These are phyloP conservation scores for Venturiaceae sp. DNA, from an alignment of 2,329 filamentous ascomycete species.

Conservation along the genomic window DNA sequence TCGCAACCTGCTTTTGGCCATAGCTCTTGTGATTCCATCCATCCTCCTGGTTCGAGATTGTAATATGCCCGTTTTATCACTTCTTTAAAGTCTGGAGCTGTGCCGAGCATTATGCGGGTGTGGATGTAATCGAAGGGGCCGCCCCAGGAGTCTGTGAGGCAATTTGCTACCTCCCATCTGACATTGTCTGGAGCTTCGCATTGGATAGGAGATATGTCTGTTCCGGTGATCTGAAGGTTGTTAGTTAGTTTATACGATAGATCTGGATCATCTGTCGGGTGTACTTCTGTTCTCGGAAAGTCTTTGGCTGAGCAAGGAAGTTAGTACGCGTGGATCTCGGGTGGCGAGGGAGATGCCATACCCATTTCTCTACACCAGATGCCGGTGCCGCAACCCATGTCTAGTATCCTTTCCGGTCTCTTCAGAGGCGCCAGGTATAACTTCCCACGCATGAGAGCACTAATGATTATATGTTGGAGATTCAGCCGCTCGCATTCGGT, in stretches of 20 bases:
- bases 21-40: conserved; percentile 32
- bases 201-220: conserved; percentile 31
- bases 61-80: conserved; percentile 42
- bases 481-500: conserved; percentile 27
- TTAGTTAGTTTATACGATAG: conserved; percentile 11
- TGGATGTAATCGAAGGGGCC: conserved; percentile 52
- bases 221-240: conserved; percentile 27
- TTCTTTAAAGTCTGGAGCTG: conserved; percentile 45
- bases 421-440: conserved; percentile 27
- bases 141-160: conserved; percentile 41
- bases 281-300: conserved; percentile 22
- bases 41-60: conserved; percentile 48
- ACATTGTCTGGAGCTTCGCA: conserved; percentile 59
- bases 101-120: conserved; percentile 47
- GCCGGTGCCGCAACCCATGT: conserved; percentile 32
- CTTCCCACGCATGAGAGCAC: conserved; percentile 22
- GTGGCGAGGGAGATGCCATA: conserved; percentile 13
- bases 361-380: conserved; percentile 33
- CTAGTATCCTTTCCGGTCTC: conserved; percentile 26
- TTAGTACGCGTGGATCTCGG: neutral
- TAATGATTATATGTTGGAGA: conserved; percentile 27
- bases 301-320: conserved; percentile 17
- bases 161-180: conserved; percentile 64
- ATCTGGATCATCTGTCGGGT: conserved; percentile 3
- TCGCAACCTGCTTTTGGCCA: conserved; percentile 40